Evolutionary conservation across 345 rosid genomes (phyloP).

Genomic region (Trapa incisa): DNA sequence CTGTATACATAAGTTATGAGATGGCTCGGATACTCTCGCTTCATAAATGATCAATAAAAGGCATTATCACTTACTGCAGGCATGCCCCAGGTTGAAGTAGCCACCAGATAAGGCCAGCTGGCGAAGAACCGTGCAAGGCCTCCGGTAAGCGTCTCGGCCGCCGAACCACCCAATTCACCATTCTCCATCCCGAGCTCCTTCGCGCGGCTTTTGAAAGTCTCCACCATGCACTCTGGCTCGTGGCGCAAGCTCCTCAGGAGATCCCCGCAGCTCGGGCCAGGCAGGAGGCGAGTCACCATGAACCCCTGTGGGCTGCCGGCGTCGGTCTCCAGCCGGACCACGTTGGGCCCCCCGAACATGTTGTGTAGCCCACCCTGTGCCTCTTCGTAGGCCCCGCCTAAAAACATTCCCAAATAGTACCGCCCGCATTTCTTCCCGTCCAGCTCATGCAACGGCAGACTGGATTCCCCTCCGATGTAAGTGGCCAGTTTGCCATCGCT

Average conservation of each 20-base stretch:
- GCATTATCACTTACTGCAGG: conserved; percentile 40
- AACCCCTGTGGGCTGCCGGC: conserved; percentile 90
- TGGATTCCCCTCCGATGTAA: conserved; percentile 77
- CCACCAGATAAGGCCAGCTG: conserved; percentile 72
- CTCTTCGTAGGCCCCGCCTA: conserved; percentile 98
- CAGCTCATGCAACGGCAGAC: conserved; percentile 74
- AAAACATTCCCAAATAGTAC: conserved; percentile 84
- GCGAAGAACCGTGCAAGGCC: conserved; percentile 55
- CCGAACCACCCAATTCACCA: conserved; percentile 19
- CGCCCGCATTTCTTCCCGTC: conserved; percentile 27
- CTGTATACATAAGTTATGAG: too few relatives aligned
- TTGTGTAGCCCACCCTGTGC: conserved; percentile 94
- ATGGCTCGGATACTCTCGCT: conserved; percentile 7
- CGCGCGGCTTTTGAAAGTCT: conserved; percentile 76
- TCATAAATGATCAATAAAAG: conserved; percentile 31
- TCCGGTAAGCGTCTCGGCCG: conserved; percentile 27
- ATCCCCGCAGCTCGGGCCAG: conserved; percentile 81
- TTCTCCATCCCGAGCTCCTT: conserved; percentile 31
- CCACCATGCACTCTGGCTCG: conserved; percentile 89
- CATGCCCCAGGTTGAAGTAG: conserved; percentile 44
- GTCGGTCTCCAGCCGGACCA: conserved; percentile 60
- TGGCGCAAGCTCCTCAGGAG: conserved; percentile 88
- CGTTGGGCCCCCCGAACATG: conserved; percentile 84
- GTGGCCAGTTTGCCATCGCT: conserved; percentile 80
- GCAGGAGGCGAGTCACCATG: conserved; percentile 60